A percentile compares a stretch with the other conserved stretches of the same genome.
phyloP scores from a whole-genome alignment of 139 green algal species.

The Cymbomonas tetramitiformis region DNA sequence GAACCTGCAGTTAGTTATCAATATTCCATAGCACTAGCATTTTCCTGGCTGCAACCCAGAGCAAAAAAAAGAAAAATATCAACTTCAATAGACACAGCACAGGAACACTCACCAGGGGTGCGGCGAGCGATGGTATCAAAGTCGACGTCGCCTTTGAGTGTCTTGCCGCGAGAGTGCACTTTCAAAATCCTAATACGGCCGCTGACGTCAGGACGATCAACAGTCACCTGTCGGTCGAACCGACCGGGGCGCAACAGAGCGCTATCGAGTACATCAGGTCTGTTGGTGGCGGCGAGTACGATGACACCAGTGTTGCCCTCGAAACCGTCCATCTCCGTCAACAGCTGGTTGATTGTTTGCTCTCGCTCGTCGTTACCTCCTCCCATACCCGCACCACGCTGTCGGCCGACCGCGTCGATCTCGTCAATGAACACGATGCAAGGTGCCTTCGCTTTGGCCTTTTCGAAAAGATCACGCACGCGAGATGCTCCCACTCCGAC shows the following conservation, averaged over 20 bases:
- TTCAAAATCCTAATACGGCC: conserved; percentile 36
- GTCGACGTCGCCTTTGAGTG: conserved; percentile 36
- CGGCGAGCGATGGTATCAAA: conserved; percentile 41
- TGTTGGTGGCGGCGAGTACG: conserved; percentile 92
- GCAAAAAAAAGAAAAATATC: no score
- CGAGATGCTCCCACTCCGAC: conserved; percentile 86
- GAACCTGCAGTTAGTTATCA: no score
- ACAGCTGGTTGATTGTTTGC: conserved; percentile 97
- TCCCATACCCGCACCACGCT: conserved; percentile 88
- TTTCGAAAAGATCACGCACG: conserved; percentile 81
- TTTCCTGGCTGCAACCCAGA: no score
- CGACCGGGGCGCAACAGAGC: conserved; percentile 81
- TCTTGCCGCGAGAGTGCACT: conserved; percentile 39
- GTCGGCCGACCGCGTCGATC: conserved; percentile 93
- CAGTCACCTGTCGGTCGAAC: conserved; percentile 78
- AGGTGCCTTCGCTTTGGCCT: conserved; percentile 77
- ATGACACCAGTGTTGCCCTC: conserved; percentile 74
- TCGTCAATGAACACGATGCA: conserved; percentile 99
- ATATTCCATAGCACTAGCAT: no score
- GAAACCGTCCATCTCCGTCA: conserved; percentile 55
- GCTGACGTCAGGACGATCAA: conserved; percentile 39
- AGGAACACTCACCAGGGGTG: no score
- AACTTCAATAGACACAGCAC: no score
- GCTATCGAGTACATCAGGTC: conserved; percentile 93
- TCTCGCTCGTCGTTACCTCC: conserved; percentile 97